Percentiles rank a stretch among this genome's conserved stretches.
These are phyloP conservation scores for Achaetomium macrosporum DNA, from an alignment of 2,329 filamentous ascomycete species.

Conservation along the genomic window DNA sequence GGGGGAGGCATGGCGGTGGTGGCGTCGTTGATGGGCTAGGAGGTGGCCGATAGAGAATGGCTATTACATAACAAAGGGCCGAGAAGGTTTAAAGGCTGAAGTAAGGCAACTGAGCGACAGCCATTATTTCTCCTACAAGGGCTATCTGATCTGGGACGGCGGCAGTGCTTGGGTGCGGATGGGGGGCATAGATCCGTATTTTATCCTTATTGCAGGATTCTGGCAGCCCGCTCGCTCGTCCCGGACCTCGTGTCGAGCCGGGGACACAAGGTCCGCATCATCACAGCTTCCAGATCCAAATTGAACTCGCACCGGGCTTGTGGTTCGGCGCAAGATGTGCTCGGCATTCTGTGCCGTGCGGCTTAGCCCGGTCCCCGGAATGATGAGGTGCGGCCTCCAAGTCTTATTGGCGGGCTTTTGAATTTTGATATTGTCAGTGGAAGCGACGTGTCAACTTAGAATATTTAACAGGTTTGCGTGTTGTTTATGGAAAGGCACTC, in stretches of 20 bases:
- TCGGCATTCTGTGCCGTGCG: neutral
- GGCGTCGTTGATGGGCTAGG: neutral
- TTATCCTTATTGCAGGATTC: constrained; percentile 10
- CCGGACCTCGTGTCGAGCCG: neutral
- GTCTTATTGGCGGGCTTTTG: neutral
- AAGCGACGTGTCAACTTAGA: neutral
- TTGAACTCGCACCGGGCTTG: neutral
- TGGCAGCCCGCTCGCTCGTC: neutral
- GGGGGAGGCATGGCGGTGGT: constrained; percentile 7
- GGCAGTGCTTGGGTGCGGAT: constrained; percentile 1
- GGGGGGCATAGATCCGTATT: constrained; percentile 9
- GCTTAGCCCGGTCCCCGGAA: neutral
- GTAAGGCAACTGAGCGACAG: no score
- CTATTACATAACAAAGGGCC: no score
- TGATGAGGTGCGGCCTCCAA: neutral
- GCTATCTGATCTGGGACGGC: no score
- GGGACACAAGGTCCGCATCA: constrained; percentile 3
- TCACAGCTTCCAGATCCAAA: neutral
- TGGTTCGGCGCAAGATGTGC: neutral
- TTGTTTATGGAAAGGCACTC: neutral
- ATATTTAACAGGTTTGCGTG: neutral
- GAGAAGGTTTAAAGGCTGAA: no score
- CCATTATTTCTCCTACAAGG: no score
- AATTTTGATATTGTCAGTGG: neutral
- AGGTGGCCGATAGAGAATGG: neutral